Percentiles rank a stretch among this genome's conserved stretches.
Evolutionary conservation across 2,329 filamentous ascomycete genomes (phyloP).

Genomic region (Talaromyces sp.): DNA sequence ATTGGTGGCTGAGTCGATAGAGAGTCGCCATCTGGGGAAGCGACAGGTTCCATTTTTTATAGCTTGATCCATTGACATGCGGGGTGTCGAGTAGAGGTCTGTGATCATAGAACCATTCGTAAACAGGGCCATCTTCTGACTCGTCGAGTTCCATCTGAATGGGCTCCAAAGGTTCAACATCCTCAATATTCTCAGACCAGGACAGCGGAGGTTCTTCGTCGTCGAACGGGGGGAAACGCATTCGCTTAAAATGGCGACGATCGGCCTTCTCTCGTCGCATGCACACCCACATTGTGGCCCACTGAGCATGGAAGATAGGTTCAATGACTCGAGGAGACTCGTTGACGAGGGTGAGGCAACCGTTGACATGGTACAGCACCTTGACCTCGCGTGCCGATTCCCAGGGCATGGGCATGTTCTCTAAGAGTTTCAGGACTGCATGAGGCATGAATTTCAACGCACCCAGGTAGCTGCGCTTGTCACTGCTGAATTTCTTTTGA

Average conservation of each 20-base stretch:
- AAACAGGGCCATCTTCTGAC: conserved; percentile 81
- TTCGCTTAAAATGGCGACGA: conserved; percentile 90
- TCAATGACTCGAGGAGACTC: conserved; percentile 95
- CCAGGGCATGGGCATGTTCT: conserved; percentile 99
- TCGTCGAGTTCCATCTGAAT: conserved; percentile 99
- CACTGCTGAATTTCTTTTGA: conserved; percentile 97
- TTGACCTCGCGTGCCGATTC: conserved; percentile 94
- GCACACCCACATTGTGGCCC: conserved; percentile 98
- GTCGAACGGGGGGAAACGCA: conserved; percentile 97
- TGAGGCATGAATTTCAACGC: conserved; percentile 99
- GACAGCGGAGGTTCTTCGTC: conserved; percentile 96
- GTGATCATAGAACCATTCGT: conserved; percentile 97
- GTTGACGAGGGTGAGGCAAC: conserved; percentile 93
- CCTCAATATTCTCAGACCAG: conserved; percentile 98
- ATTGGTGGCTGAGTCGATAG: conserved; percentile 82
- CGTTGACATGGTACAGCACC: conserved; percentile 96
- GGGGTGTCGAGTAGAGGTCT: conserved; percentile 82
- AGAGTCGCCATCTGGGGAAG: conserved; percentile 94
- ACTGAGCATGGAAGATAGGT: conserved; percentile 95
- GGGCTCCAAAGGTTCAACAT: conserved; percentile 93
- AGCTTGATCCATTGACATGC: conserved; percentile 94
- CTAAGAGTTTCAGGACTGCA: conserved; percentile 89
- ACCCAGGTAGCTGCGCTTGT: conserved; percentile 96
- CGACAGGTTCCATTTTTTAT: conserved; percentile 90
- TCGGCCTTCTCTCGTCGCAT: conserved; percentile 99